Base-by-base conservation (phyloP, 2,329 filamentous ascomycete species). In the Neofusicoccum sp. region DNA sequence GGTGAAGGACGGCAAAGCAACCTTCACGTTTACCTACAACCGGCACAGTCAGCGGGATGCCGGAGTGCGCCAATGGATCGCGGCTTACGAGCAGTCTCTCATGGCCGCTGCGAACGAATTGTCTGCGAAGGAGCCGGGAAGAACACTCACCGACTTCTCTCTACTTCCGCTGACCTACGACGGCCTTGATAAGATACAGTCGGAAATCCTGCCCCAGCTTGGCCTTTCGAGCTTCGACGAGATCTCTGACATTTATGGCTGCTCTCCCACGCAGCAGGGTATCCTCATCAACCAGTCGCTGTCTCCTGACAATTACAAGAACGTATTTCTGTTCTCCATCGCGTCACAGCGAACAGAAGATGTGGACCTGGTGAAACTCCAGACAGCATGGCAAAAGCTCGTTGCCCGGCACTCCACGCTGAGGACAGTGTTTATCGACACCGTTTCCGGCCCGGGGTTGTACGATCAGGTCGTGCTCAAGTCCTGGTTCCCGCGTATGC, bases 1-100 rank as follows among this genome's bases (percentile, higher is more conserved):
- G 56, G 75, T 82, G 3, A 76, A 78, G n/a, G 73, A 77, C 54
- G 79, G 78, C 0, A 70, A 69, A 14, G 72, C 83, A 24, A 76
- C 78, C 7, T 79, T 83, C 59, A 77, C 76, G 0, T 83, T 83
- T 65, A 79, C 80, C 0, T 83, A 79, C 69, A 83, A 82, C 64
- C 72, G 75, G 11, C 68, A 74, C 33, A 82, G 82, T 77, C 67
- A 68, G 7, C 78, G 81, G 63, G 79, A 82, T 62, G 65, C 72
- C 3, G 66, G 67, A 0, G 79, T 83, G 20, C 68, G 70, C 11
- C 41, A 67, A 14, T 82, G 80, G 80, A 72, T 82, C 3, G 66
- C 68, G 0, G 65, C 68, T 36, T 81, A 75, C 58, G 67, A 71
- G 20, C 54, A 70, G 3, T 68, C 71, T 1, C 69, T 81, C 4